Evolutionary conservation across 1,284 basidiomycete species (phyloP).

Genomic region (Malassezia psittaci): DNA sequence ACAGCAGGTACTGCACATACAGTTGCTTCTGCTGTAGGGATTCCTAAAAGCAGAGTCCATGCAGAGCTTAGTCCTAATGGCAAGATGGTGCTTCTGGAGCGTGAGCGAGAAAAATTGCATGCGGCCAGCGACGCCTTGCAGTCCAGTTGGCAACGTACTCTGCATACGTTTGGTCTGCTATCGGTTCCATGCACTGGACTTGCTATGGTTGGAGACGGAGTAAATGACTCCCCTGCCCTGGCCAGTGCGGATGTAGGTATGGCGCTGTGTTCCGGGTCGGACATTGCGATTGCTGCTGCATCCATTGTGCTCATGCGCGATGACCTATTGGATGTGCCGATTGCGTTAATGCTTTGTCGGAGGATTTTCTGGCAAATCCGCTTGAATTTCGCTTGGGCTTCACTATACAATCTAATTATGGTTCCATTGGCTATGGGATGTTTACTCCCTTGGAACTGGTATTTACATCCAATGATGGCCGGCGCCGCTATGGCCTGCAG

Average conservation of each 20-base stretch:
- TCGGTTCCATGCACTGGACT: conserved; percentile 15
- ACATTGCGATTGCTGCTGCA: conserved; percentile 93
- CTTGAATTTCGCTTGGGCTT: conserved; percentile 52
- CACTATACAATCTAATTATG: conserved; percentile 73
- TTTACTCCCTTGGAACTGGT: conserved; percentile 78
- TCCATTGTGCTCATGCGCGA: conserved; percentile 95
- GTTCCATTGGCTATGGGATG: conserved; percentile 98
- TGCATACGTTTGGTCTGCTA: conserved; percentile 7
- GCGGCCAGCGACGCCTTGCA: neutral
- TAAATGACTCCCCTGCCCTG: conserved; percentile 95
- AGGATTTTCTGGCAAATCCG: conserved; percentile 81
- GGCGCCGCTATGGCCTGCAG: conserved; percentile 96
- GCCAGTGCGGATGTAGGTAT: conserved; percentile 91
- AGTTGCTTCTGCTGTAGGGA: conserved; percentile 30
- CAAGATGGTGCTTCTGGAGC: conserved; percentile 31
- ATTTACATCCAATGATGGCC: conserved; percentile 95
- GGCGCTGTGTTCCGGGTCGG: conserved; percentile 86
- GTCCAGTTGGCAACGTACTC: neutral
- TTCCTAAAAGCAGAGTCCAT: conserved; percentile 33
- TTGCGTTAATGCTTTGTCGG: conserved; percentile 79
- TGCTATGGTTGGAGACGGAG: conserved; percentile 84
- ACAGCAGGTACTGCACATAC: conserved; percentile 32
- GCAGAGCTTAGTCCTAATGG: conserved; percentile 42
- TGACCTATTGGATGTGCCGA: conserved; percentile 89
- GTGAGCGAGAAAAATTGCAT: conserved; percentile 9